Evolutionary conservation across 345 rosid species (phyloP), one percentile per base, ranked within the genome.

Genomic region (Citrus sinensis): DNA sequence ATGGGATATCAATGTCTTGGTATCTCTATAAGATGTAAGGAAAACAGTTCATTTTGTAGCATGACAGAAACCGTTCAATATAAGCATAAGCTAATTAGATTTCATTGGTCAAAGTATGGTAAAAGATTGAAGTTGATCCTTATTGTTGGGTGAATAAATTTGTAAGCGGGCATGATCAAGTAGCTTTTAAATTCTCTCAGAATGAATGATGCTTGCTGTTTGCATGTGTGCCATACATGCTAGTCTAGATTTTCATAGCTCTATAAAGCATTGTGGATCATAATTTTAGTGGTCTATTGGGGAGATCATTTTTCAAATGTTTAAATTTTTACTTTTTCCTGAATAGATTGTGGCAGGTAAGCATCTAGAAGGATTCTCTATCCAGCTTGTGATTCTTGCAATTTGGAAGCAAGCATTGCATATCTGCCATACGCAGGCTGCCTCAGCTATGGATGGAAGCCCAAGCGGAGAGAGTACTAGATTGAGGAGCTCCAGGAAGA

Each of bases 391-490:
- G 76, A 88, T 92, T 82, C 95, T 94, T 51, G 99, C 98, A 76
- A 92, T 94, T 64, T 94, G 98, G 98, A 96, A 92, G 88, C 98
- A 91, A 81, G 98, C 97, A 27, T 81, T 94, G 79, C 87, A 92
- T 88, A 92, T 94, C 79, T 92, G 98, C 86, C 99, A 96, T 83
- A 78, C 99, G 29, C 93, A 86, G 82, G 98, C 98, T 87, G 93
- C 94, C 65, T 94, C 98, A 76, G 97, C 90, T 64, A 86, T 85
- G 80, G 97, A 92, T 89, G 97, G 91, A 86, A 94, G 91, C 81
- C 94, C 96, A 49, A 86, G 79, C 81, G 88, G 73, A 76, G 93
- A 88, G 73, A 84, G 67, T 71, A 62, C 70, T 63, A 87, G 86
- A 81, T 84, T 81, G 82, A 87, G 90, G 84, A 85, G 85, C 82